Evolutionary conservation across 108 stramenopile genomes (phyloP).

Genomic region (Fistulifera pelliculosa): DNA sequence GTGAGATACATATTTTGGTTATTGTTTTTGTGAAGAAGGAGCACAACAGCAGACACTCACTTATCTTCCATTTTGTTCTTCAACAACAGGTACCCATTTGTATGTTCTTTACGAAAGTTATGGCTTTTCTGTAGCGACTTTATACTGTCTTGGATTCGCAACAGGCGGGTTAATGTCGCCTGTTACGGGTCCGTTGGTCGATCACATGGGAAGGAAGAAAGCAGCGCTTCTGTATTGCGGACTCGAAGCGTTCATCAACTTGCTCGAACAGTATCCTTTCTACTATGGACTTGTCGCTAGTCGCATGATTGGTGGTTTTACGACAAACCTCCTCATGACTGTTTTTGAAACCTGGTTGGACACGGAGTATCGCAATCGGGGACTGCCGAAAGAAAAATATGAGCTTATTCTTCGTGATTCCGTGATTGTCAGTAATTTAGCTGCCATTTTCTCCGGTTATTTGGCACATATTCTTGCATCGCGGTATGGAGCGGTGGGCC

Average conservation of each 20-base stretch:
- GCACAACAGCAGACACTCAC: not conserved
- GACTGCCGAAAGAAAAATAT: slow-evolving; percentile 50
- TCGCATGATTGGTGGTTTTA: slow-evolving; percentile 71
- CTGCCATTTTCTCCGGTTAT: slow-evolving; percentile 73
- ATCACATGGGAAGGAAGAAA: slow-evolving; percentile 61
- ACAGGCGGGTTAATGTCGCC: slow-evolving; percentile 52
- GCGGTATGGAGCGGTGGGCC: slow-evolving; percentile 61
- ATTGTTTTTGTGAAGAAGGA: not conserved
- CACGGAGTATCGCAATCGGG: slow-evolving; percentile 58
- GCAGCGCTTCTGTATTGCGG: slow-evolving; percentile 72
- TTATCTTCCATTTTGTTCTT: slow-evolving; percentile 5
- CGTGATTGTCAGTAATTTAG: slow-evolving; percentile 65
- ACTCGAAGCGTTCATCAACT: slow-evolving; percentile 60
- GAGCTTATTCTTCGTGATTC: slow-evolving; percentile 65
- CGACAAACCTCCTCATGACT: slow-evolving; percentile 57
- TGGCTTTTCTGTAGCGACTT: slow-evolving; percentile 49
- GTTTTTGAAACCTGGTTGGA: slow-evolving; percentile 84
- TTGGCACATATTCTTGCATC: slow-evolving; percentile 52
- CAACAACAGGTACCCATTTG: slow-evolving; percentile 42
- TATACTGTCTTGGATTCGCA: slow-evolving; percentile 52
- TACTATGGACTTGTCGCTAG: slow-evolving; percentile 48
- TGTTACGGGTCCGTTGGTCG: slow-evolving; percentile 71
- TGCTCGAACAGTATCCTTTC: slow-evolving; percentile 58
- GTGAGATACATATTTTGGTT: slow-evolving; percentile 12
- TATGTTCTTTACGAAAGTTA: slow-evolving; percentile 61